phyloP scores from a whole-genome alignment of 2,329 filamentous ascomycete genomes.

The Pseudogymnoascus sp. region DNA sequence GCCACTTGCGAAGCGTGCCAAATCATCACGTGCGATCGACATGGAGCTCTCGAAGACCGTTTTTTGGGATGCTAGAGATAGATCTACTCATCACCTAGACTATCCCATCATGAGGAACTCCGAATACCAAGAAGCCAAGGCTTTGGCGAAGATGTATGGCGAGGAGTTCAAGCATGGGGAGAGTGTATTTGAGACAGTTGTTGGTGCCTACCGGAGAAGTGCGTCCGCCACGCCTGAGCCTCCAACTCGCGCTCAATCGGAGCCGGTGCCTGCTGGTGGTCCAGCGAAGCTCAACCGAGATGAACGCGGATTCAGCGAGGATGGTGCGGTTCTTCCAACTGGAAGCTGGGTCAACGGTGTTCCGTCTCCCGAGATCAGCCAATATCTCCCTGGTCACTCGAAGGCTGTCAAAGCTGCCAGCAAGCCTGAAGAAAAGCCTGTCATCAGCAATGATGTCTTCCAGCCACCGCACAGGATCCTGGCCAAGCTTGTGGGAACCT shows the following conservation, averaged over 20 bases:
- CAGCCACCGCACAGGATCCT: conserved; percentile 38
- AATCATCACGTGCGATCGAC: conserved; percentile 51
- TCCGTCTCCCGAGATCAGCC: neutral
- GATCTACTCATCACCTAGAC: conserved; percentile 49
- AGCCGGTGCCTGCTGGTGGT: conserved; percentile 21
- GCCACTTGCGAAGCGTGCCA: conserved; percentile 40
- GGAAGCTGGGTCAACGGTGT: conserved; percentile 4
- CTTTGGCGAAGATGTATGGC: conserved; percentile 41
- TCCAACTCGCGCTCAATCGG: conserved; percentile 20
- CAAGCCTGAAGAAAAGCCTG: neutral
- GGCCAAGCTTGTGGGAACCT: conserved; percentile 58
- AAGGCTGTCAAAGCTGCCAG: neutral
- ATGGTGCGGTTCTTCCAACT: neutral
- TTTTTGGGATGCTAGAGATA: conserved; percentile 50
- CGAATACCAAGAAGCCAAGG: conserved; percentile 47
- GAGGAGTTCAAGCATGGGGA: conserved; percentile 48
- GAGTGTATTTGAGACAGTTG: conserved; percentile 34
- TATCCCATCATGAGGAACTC: conserved; percentile 58
- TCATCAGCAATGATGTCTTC: conserved; percentile 17
- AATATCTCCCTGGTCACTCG: neutral
- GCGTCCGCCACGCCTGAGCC: conserved; percentile 17
- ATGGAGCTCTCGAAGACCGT: conserved; percentile 46
- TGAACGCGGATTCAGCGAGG: conserved; percentile 20
- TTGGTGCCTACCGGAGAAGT: conserved; percentile 22
- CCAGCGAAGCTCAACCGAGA: conserved; percentile 24